Evolutionary conservation across 345 rosid genomes (phyloP).

Genomic region (Eucalyptus cloeziana): DNA sequence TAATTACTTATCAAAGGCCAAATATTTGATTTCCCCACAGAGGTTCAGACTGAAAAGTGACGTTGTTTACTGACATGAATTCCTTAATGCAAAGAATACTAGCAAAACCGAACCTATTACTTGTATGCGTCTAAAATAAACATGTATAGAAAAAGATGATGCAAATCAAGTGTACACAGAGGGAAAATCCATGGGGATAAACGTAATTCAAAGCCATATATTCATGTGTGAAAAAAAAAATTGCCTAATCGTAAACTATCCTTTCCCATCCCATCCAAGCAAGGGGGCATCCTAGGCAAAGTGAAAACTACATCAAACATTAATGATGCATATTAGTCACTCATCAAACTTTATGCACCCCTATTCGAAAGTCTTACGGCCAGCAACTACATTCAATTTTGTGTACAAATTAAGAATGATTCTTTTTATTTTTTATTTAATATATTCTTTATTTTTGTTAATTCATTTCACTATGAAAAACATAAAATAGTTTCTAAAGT

Average conservation of each 20-base stretch:
- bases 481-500: too few species aligned
- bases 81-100: not conserved
- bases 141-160: not conserved
- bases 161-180: not conserved
- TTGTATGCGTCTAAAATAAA: too few species aligned
- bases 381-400: too few species aligned
- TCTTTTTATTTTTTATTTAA: too few species aligned
- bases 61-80: not conserved
- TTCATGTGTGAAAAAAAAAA: not conserved
- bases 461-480: too few species aligned
- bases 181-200: not conserved
- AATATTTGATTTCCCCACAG: not conserved
- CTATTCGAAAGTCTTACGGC: too few species aligned
- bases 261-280: not conserved
- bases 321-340: too few species aligned
- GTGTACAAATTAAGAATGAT: too few species aligned
- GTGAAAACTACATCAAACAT: too few species aligned
- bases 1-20: not conserved
- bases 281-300: too few species aligned
- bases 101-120: not conserved
- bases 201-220: not conserved
- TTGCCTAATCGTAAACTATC: not conserved
- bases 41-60: not conserved
- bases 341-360: too few species aligned
- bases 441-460: too few species aligned